phyloP scores from a whole-genome alignment of 192 early-diverging fungal genomes.

The Chytriomyces confervae region DNA sequence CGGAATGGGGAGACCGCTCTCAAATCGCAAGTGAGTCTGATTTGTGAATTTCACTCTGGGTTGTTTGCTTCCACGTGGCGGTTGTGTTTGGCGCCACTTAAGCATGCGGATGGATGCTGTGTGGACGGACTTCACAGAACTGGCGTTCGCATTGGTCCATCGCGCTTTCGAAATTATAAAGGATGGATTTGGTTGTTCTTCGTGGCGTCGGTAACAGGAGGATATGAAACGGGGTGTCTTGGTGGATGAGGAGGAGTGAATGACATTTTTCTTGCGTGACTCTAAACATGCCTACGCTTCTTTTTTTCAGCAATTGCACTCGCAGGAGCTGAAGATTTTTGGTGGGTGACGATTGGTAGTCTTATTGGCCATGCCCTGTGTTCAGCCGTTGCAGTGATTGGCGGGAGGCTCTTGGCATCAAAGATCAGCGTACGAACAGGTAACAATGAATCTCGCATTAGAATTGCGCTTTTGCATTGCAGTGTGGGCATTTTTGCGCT shows the following conservation, averaged over 20 bases:
- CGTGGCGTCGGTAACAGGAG: no score
- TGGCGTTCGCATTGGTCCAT: no score
- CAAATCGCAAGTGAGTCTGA: slow-evolving; percentile 79
- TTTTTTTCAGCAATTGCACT: slow-evolving; percentile 78
- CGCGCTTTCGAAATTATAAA: no score
- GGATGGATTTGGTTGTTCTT: no score
- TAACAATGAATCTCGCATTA: slow-evolving; percentile 34
- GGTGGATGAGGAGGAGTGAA: no score
- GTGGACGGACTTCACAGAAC: no score
- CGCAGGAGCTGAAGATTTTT: slow-evolving; percentile 93
- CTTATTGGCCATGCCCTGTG: slow-evolving; percentile 92
- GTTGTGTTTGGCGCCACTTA: slow-evolving; percentile 4
- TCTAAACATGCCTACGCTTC: neutral
- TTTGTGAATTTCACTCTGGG: slow-evolving; percentile 5
- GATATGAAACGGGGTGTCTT: no score
- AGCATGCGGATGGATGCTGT: neutral
- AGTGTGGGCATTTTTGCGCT: neutral
- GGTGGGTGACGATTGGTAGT: slow-evolving; percentile 86
- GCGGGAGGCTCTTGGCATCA: slow-evolving; percentile 84
- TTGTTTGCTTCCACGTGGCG: neutral
- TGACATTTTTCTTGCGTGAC: no score
- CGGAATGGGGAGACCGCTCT: slow-evolving; percentile 97
- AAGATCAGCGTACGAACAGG: slow-evolving; percentile 87
- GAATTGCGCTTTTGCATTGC: neutral
- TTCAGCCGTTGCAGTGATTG: slow-evolving; percentile 90